Conservation (phyloP, 495 filamentous ascomycete species). For the Friedmanniomyces simplex region DNA sequence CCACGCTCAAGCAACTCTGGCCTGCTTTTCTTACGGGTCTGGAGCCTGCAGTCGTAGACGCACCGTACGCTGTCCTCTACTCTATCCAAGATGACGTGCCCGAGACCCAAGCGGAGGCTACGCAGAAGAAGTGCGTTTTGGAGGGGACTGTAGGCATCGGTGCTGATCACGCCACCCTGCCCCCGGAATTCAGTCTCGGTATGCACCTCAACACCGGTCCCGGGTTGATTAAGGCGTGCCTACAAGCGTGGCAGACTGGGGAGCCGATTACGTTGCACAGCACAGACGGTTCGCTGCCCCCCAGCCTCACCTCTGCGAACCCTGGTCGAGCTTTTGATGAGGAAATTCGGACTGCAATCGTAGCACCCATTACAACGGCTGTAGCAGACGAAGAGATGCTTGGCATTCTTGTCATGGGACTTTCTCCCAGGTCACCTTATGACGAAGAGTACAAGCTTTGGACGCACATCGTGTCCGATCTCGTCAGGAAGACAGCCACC, state of each 20-base stretch:
- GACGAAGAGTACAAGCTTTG: slow-evolving; percentile 60
- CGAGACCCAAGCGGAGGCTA: slow-evolving; percentile 44
- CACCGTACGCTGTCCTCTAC: slow-evolving; percentile 55
- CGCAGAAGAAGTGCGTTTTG: slow-evolving; percentile 44
- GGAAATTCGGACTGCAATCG: slow-evolving; percentile 47
- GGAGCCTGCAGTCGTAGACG: slow-evolving; percentile 48
- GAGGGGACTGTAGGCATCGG: slow-evolving; percentile 54
- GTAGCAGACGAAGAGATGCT: slow-evolving; percentile 45
- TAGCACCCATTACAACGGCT: slow-evolving; percentile 59
- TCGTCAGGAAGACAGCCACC: slow-evolving; percentile 56
- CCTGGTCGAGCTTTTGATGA: slow-evolving; percentile 53
- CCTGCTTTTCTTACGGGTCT: slow-evolving; percentile 42
- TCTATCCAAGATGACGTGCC: slow-evolving; percentile 47
- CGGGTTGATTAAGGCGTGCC: slow-evolving; percentile 32
- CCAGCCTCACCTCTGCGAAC: slow-evolving; percentile 44
- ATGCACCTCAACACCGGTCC: background rate
- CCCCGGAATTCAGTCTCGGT: background rate
- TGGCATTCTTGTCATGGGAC: slow-evolving; percentile 56
- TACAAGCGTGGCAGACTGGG: slow-evolving; percentile 35
- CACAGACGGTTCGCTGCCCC: slow-evolving; percentile 45
- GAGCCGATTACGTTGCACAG: background rate
- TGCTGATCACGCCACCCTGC: background rate
- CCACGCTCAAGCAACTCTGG: slow-evolving; percentile 55
- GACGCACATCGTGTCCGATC: slow-evolving; percentile 51
- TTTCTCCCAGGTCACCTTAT: slow-evolving; percentile 55